A percentile compares a stretch with the other conserved stretches of the same genome.
Evolutionary conservation across 345 rosid species (phyloP).

Genomic region (Populus alba): DNA sequence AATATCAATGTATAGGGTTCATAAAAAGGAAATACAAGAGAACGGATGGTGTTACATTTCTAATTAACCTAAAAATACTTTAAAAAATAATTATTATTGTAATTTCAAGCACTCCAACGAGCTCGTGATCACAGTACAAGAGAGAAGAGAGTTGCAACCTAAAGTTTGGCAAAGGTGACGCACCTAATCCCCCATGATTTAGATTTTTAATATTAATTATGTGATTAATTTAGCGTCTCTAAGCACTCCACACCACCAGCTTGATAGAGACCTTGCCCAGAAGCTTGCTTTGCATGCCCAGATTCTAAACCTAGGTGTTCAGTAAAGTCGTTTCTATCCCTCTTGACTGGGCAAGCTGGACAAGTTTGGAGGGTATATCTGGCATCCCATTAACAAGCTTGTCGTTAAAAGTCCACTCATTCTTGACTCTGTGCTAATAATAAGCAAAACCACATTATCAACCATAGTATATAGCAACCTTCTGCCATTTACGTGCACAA

Average conservation of each 20-base stretch:
- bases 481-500: constrained; percentile 21
- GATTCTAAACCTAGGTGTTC: background rate
- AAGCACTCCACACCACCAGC: background rate
- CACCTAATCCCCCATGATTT: constrained; percentile 8
- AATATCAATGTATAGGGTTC: too few species aligned
- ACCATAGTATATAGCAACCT: background rate
- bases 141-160: background rate
- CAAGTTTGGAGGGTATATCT: background rate
- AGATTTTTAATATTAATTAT: background rate
- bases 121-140: background rate
- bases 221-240: background rate
- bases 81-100: too few species aligned
- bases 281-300: background rate
- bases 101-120: rapidly evolving
- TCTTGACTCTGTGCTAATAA: background rate
- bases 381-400: background rate
- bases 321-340: background rate
- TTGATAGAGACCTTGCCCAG: background rate
- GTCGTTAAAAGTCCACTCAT: background rate
- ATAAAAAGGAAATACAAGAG: too few species aligned
- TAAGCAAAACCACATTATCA: constrained; percentile 5
- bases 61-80: too few species aligned
- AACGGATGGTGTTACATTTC: too few species aligned
- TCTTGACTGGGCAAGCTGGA: background rate
- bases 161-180: background rate